A percentile compares a stretch with the other conserved stretches of the same genome.
Conservation (phyloP, 805 yeast genomes). For the Yamadazyma phyllophila region DNA sequence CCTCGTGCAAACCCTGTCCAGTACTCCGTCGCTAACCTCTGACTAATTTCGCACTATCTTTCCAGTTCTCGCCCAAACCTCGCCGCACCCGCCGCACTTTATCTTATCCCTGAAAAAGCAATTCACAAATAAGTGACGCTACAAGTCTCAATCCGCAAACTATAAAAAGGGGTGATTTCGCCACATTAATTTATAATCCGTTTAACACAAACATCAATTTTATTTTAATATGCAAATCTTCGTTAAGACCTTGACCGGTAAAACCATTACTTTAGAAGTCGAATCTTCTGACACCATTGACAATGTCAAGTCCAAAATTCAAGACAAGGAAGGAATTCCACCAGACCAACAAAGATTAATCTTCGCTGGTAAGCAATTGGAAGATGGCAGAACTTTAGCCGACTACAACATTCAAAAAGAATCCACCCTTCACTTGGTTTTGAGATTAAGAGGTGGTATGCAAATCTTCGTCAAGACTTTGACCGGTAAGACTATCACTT, state of each 20-base stretch:
- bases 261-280: conserved; percentile 84
- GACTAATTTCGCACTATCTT: not conserved
- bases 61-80: not conserved
- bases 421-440: conserved; percentile 92
- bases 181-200: conserved; percentile 4
- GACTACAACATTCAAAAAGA: conserved; percentile 99
- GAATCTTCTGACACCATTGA: conserved; percentile 97
- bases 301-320: conserved; percentile 94
- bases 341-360: conserved; percentile 97
- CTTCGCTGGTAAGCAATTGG: conserved; percentile 97
- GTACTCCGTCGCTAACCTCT: no score
- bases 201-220: conserved; percentile 17
- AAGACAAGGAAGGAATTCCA: conserved; percentile 97
- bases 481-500: conserved; percentile 70
- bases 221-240: conserved; percentile 45
- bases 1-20: no score
- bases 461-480: conserved; percentile 58
- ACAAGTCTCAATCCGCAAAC: conserved; percentile 8
- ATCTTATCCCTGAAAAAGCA: conserved; percentile 8
- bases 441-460: conserved; percentile 77
- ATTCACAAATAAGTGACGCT: conserved; percentile 9
- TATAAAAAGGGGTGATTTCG: conserved; percentile 18
- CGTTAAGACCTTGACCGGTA: conserved; percentile 60
- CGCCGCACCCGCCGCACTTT: conserved; percentile 8
- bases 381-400: conserved; percentile 92